Conservation (phyloP, 2,329 filamentous ascomycete genomes). For the Alternaria sp. region DNA sequence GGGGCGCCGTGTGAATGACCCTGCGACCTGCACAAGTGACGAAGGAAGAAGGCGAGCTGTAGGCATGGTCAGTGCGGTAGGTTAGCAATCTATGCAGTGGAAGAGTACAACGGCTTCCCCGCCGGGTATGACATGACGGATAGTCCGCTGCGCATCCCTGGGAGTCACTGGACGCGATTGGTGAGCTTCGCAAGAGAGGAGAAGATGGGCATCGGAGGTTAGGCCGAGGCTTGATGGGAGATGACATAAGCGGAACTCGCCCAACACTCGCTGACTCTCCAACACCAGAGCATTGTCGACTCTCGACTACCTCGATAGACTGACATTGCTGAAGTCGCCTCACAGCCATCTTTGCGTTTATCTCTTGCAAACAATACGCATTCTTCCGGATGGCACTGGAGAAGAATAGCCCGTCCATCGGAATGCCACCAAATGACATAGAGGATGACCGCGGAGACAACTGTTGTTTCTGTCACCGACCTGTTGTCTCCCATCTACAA, state of each 20-base stretch:
- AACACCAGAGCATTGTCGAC: neutral
- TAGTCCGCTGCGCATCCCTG: neutral
- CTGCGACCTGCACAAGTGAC: neutral
- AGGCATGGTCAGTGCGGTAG: constrained; percentile 14
- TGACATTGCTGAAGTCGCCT: neutral
- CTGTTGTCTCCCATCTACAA: neutral
- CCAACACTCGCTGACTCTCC: neutral
- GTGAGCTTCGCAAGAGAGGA: neutral
- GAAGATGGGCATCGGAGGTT: neutral
- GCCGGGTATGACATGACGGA: constrained; percentile 2
- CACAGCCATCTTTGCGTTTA: neutral
- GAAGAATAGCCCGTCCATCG: neutral
- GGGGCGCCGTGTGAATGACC: neutral
- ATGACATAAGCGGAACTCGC: neutral
- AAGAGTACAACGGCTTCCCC: neutral
- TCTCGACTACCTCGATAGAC: neutral
- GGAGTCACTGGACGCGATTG: neutral
- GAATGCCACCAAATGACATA: neutral
- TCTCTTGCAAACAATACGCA: neutral
- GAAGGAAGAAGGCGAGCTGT: constrained; percentile 3
- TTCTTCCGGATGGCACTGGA: neutral
- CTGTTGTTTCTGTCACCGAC: neutral
- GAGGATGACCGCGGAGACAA: neutral
- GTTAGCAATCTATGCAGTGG: neutral
- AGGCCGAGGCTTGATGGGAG: neutral